Percentiles rank a stretch among this genome's conserved stretches.
Conservation (phyloP, 139 green algal genomes). For the Ulvella scutata region DNA sequence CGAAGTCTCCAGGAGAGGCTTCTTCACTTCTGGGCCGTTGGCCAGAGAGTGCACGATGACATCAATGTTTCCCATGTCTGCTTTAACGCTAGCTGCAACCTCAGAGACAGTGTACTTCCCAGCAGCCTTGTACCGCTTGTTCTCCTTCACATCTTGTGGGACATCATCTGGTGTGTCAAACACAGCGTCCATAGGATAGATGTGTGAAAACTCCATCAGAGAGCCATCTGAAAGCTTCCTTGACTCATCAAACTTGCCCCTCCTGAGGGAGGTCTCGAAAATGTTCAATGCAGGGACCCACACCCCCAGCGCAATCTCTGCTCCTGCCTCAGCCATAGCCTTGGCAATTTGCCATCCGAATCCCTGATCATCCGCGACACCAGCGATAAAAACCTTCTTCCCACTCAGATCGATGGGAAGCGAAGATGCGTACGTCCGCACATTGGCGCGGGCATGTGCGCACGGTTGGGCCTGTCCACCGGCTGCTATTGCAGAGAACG, state of each 20-base stretch:
- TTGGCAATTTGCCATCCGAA: constrained; percentile 97
- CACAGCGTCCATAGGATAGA: constrained; percentile 97
- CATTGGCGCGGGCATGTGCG: no score
- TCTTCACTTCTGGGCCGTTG: constrained; percentile 95
- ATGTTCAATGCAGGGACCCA: constrained; percentile 97
- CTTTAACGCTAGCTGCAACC: constrained; percentile 55
- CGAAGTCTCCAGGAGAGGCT: constrained; percentile 89
- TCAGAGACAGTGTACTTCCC: constrained; percentile 80
- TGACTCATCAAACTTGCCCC: constrained; percentile 92
- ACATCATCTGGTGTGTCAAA: constrained; percentile 92
- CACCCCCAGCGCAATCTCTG: constrained; percentile 88
- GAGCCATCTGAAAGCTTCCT: constrained; percentile 77
- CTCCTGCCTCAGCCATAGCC: constrained; percentile 80
- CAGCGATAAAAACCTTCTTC: constrained; percentile 97
- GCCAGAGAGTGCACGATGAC: constrained; percentile 96
- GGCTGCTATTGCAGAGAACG: no score
- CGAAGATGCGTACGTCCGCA: not conserved
- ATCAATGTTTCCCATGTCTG: constrained; percentile 85
- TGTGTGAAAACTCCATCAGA: constrained; percentile 86
- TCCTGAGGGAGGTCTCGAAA: constrained; percentile 74
- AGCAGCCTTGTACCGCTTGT: constrained; percentile 91
- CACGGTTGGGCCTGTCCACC: no score
- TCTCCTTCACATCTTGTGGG: constrained; percentile 76
- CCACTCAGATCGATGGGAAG: constrained; percentile 17
- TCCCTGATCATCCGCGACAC: constrained; percentile 92